phyloP scores from a whole-genome alignment of 2,329 filamentous ascomycete genomes.

The Chaetomium olivaceum region DNA sequence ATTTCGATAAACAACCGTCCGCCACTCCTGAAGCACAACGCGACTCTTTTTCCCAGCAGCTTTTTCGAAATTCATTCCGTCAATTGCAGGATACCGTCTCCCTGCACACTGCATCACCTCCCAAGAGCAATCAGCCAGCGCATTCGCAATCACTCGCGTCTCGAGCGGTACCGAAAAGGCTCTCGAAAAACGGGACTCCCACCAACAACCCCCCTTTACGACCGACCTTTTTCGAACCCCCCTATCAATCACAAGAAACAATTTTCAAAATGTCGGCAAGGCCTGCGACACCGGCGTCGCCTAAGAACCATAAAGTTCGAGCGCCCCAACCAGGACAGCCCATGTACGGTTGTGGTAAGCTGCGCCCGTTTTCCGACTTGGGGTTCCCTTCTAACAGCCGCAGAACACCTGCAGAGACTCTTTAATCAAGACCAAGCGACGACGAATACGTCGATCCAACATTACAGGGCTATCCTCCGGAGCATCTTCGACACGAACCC shows the following conservation, averaged over 20 bases:
- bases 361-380: slow-evolving; percentile 6
- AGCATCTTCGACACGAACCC: slow-evolving; percentile 68
- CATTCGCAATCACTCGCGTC: background rate
- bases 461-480: slow-evolving; percentile 71
- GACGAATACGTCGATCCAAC: slow-evolving; percentile 67
- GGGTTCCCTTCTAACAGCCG: slow-evolving; percentile 37
- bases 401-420: slow-evolving; percentile 72
- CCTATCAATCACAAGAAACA: background rate
- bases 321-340: slow-evolving; percentile 59
- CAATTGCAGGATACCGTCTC: background rate
- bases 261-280: slow-evolving; percentile 46
- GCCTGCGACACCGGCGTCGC: slow-evolving; percentile 53
- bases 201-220: background rate
- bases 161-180: background rate
- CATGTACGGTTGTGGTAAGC: slow-evolving; percentile 65
- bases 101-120: too few relatives aligned
- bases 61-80: background rate
- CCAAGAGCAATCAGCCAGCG: background rate
- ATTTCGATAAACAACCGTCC: background rate
- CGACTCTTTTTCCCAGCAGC: background rate
- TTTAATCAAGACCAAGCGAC: slow-evolving; percentile 62
- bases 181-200: background rate
- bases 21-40: slow-evolving; percentile 1
- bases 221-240: background rate
- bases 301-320: slow-evolving; percentile 62